Conservation (phyloP, 2,329 filamentous ascomycete genomes). For the Paraconiothyrium brasiliense region DNA sequence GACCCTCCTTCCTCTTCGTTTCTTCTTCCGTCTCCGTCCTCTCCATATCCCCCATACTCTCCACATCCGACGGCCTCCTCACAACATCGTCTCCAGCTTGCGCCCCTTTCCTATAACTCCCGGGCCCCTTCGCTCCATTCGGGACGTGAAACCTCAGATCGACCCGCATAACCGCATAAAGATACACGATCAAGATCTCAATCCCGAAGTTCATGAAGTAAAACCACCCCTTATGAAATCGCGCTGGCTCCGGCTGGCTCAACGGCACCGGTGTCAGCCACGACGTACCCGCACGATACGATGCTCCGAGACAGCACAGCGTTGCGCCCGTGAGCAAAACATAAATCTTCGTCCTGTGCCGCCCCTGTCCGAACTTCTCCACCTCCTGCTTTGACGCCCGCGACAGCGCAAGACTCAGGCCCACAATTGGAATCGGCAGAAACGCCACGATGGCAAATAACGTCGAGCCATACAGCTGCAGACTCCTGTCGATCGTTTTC, state of each 20-base stretch:
- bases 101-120: constrained; percentile 25
- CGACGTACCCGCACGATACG: constrained; percentile 70
- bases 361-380: constrained; percentile 73
- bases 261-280: constrained; percentile 60
- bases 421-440: constrained; percentile 69
- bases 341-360: constrained; percentile 71
- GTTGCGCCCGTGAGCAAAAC: constrained; percentile 68
- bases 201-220: constrained; percentile 82
- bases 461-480: constrained; percentile 71
- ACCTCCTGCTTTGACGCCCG: constrained; percentile 46
- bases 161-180: constrained; percentile 73
- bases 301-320: constrained; percentile 73
- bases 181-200: constrained; percentile 74
- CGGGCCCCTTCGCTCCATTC: constrained; percentile 68
- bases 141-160: constrained; percentile 81
- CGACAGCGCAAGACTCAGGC: constrained; percentile 60
- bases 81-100: neutral
- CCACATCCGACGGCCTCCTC: neutral
- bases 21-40: neutral
- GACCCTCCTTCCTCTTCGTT: neutral
- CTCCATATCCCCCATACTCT: neutral
- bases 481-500: constrained; percentile 64
- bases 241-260: constrained; percentile 70
- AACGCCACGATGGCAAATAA: constrained; percentile 73
- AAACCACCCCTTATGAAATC: constrained; percentile 75